phyloP scores from a whole-genome alignment of 257 asterid species.

The Nicotiana noctiflora region DNA sequence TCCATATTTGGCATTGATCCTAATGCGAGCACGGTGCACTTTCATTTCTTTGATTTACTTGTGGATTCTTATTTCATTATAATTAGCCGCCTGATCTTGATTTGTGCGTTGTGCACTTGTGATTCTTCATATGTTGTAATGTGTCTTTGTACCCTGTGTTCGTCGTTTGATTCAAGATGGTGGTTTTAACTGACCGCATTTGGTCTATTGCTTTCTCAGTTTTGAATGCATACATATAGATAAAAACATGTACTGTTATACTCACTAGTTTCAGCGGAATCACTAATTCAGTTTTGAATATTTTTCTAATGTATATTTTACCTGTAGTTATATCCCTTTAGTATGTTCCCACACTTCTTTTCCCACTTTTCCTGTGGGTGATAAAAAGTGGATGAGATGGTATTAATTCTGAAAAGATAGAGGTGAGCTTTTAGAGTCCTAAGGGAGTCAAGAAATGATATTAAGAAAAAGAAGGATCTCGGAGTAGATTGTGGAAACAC shows the following conservation, averaged over 20 bases:
- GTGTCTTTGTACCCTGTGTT: background rate
- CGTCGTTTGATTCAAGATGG: background rate
- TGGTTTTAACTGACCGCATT: background rate
- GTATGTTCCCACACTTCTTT: background rate
- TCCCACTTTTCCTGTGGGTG: background rate
- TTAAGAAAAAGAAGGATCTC: background rate
- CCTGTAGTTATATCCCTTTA: background rate
- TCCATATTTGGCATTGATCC: background rate
- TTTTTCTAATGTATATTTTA: background rate
- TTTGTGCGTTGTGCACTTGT: background rate
- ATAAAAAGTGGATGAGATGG: background rate
- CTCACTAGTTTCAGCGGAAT: background rate
- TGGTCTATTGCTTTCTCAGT: background rate
- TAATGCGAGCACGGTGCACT: background rate
- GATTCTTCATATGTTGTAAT: background rate
- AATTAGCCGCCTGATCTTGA: background rate
- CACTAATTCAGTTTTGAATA: background rate
- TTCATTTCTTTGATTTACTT: background rate
- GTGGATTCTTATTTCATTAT: background rate
- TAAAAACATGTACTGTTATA: background rate
- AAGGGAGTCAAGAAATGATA: background rate
- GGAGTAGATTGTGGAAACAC: background rate
- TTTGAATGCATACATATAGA: background rate
- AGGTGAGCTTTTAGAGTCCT: background rate
- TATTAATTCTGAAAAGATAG: background rate